Conservation (phyloP, 139 green algal genomes). For the Pseudopediastrum boryanum region DNA sequence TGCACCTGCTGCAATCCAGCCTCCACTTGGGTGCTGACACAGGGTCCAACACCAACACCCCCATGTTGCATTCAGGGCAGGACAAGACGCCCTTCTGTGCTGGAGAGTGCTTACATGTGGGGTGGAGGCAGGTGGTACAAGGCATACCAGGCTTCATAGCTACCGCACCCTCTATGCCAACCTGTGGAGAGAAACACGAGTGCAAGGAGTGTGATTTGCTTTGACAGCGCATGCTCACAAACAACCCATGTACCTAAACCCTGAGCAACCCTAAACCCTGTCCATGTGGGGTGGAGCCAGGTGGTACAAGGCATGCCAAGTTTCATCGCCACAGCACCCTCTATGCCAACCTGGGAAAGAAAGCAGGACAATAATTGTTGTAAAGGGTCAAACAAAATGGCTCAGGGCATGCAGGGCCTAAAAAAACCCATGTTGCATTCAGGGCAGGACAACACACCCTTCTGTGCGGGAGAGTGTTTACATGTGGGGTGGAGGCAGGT, state of each 20-base stretch:
- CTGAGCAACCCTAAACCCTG: constrained; percentile 3
- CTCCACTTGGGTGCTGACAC: constrained; percentile 78
- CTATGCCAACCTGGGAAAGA: too few relatives aligned
- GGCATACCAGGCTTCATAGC: neutral
- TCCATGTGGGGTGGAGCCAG: neutral
- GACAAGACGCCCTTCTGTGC: constrained; percentile 28
- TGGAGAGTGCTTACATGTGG: neutral
- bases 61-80: constrained; percentile 68
- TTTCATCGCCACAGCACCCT: too few relatives aligned
- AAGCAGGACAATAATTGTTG: too few relatives aligned
- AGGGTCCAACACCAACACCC: constrained; percentile 83
- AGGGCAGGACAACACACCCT: constrained; percentile 47
- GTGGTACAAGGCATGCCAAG: neutral
- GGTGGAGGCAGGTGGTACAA: constrained; percentile 1
- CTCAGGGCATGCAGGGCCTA: too few relatives aligned
- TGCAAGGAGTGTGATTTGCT: too few relatives aligned
- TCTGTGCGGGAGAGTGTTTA: constrained; percentile 57
- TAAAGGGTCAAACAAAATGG: neutral
- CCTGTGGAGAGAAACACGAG: too few relatives aligned
- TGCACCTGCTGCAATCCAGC: constrained; percentile 84
- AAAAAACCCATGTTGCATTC: too few relatives aligned
- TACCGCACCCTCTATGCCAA: too few relatives aligned
- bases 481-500: constrained; percentile 81
- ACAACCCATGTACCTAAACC: too few relatives aligned
- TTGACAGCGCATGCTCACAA: too few relatives aligned